Conservation (phyloP, 805 yeast species). For the Komagataella mondaviorum region DNA sequence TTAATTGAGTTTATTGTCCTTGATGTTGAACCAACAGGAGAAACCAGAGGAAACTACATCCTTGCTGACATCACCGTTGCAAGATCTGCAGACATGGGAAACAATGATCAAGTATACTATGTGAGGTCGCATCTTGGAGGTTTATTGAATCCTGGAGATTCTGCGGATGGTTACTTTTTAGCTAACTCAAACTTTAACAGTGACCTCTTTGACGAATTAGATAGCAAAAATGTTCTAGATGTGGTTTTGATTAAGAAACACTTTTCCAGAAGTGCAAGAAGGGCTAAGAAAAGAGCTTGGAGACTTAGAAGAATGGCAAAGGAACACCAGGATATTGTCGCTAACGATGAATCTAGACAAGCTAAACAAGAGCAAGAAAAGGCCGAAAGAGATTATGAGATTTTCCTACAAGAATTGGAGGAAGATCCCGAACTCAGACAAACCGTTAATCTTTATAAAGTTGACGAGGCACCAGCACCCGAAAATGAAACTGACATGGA, state of each 20-base stretch:
- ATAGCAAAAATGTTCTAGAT: conserved; percentile 59
- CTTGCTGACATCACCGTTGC: conserved; percentile 87
- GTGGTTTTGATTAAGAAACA: conserved; percentile 81
- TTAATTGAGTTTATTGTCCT: conserved; percentile 79
- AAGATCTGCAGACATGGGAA: conserved; percentile 80
- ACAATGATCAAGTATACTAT: conserved; percentile 69
- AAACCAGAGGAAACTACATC: conserved; percentile 59
- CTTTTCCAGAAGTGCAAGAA: conserved; percentile 68
- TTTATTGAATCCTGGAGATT: conserved; percentile 91
- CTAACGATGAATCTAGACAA: conserved; percentile 51
- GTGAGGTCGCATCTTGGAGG: conserved; percentile 90
- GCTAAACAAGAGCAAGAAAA: conserved; percentile 82
- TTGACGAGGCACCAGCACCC: conserved; percentile 18
- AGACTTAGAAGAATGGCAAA: conserved; percentile 95
- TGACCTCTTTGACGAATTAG: conserved; percentile 65
- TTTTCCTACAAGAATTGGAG: conserved; percentile 93
- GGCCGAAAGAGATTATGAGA: conserved; percentile 90
- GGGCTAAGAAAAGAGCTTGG: conserved; percentile 73
- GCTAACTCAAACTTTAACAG: conserved; percentile 81
- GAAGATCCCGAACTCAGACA: conserved; percentile 93
- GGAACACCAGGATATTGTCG: conserved; percentile 83
- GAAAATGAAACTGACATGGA: conserved; percentile 26
- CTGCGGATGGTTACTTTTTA: conserved; percentile 82
- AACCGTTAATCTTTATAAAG: conserved; percentile 79
- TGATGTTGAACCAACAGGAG: conserved; percentile 89